These are phyloP conservation scores for Cystobasidium pallidum DNA, from an alignment of 1,284 basidiomycete genomes.

Conservation along the genomic window DNA sequence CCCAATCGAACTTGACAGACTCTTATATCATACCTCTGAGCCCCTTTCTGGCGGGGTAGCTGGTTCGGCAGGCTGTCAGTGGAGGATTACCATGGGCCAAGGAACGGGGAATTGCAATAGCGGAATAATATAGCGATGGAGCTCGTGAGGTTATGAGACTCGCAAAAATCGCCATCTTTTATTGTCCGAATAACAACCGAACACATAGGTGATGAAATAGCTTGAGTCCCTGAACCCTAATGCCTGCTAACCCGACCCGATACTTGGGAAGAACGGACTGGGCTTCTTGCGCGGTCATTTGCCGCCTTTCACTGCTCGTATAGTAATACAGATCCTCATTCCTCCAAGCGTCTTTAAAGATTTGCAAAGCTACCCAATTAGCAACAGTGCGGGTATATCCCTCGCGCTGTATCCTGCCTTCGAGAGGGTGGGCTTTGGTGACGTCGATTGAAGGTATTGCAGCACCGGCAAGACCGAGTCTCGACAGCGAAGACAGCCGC, in stretches of 20 bases:
- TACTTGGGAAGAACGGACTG: neutral
- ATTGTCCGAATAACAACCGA: slow-evolving; percentile 30
- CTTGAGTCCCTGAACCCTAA: slow-evolving; percentile 6
- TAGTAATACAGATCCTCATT: slow-evolving; percentile 22
- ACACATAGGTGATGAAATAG: slow-evolving; percentile 22
- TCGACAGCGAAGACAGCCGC: neutral
- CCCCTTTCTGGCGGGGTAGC: no score
- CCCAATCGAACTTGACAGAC: no score
- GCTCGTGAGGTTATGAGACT: no score
- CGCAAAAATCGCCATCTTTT: neutral
- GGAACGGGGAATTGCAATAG: no score
- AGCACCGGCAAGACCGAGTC: neutral
- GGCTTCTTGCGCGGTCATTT: neutral
- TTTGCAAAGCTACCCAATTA: slow-evolving; percentile 12
- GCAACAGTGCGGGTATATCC: slow-evolving; percentile 15
- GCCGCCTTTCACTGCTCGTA: neutral
- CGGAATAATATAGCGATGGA: no score
- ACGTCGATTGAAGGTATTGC: slow-evolving; percentile 39
- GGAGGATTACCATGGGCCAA: no score
- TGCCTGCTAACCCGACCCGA: neutral
- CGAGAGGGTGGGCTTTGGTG: slow-evolving; percentile 23
- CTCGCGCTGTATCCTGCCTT: slow-evolving; percentile 20
- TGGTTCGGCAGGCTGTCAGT: no score
- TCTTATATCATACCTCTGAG: no score
- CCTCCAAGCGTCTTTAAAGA: slow-evolving; percentile 14